A percentile compares a stretch with the other conserved stretches of the same genome.
Evolutionary conservation across 768 basidiomycete genomes (phyloP).

Genomic region (Macrocybe gigantea): DNA sequence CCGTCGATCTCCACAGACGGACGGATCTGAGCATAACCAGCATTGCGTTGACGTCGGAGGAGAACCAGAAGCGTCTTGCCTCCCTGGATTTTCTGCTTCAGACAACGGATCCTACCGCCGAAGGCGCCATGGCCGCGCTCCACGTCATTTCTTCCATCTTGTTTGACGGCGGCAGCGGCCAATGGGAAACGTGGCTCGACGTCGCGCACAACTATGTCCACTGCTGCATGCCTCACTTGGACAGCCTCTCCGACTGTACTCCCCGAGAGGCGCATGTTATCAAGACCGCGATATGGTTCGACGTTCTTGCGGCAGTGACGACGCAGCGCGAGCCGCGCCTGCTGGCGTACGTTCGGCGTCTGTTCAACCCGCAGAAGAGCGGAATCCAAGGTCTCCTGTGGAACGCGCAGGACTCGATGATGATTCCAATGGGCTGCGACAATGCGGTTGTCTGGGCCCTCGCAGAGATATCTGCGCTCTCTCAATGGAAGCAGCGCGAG

Average conservation of each 20-base stretch:
- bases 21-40: not conserved
- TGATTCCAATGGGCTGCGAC: constrained; percentile 81
- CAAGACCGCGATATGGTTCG: constrained; percentile 85
- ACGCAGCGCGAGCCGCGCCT: constrained; percentile 54
- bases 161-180: constrained; percentile 69
- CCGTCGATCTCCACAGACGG: constrained; percentile 40
- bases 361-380: constrained; percentile 46
- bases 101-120: constrained; percentile 33
- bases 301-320: constrained; percentile 76
- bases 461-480: constrained; percentile 64
- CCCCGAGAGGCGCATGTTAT: constrained; percentile 65
- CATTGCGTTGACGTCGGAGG: constrained; percentile 18
- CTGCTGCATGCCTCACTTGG: constrained; percentile 16
- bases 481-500: constrained; percentile 56
- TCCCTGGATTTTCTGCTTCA: constrained; percentile 18
- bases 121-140: constrained; percentile 75
- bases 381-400: constrained; percentile 27
- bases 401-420: constrained; percentile 55
- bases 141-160: constrained; percentile 73
- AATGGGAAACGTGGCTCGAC: constrained; percentile 62
- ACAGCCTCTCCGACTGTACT: constrained; percentile 37
- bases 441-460: constrained; percentile 75
- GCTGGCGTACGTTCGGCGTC: constrained; percentile 42
- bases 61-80: constrained; percentile 17
- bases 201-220: constrained; percentile 55